Evolutionary conservation across 495 filamentous ascomycete species (phyloP).

Genomic region (Sordaria brevicollis): DNA sequence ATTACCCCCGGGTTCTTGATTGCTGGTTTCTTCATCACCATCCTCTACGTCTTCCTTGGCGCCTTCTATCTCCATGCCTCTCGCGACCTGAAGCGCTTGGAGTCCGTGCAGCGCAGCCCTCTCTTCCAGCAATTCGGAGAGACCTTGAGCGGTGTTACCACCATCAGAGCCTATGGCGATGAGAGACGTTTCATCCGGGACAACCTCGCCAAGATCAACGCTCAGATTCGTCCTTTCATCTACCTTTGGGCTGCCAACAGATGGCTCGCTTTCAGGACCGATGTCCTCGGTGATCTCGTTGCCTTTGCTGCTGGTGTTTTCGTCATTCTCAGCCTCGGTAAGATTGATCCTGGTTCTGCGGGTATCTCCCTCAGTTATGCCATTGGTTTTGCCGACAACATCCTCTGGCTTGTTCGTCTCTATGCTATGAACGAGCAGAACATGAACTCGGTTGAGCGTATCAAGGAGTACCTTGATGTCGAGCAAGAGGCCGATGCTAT

Average conservation of each 20-base stretch:
- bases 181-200: conserved; percentile 89
- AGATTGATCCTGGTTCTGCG: conserved; percentile 84
- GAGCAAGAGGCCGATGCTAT: conserved; percentile 83
- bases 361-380: conserved; percentile 97
- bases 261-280: conserved; percentile 91
- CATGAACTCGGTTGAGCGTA: conserved; percentile 99
- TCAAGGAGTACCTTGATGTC: conserved; percentile 93
- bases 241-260: conserved; percentile 96
- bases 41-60: conserved; percentile 74
- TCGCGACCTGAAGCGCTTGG: conserved; percentile 84
- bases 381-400: conserved; percentile 93
- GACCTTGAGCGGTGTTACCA: conserved; percentile 90
- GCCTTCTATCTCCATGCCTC: conserved; percentile 85
- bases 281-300: conserved; percentile 82
- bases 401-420: conserved; percentile 93
- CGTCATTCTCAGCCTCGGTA: conserved; percentile 72
- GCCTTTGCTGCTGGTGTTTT: conserved; percentile 92
- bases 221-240: conserved; percentile 86
- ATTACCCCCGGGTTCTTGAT: conserved; percentile 92
- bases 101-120: conserved; percentile 89
- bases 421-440: conserved; percentile 96
- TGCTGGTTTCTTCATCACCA: conserved; percentile 74
- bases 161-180: conserved; percentile 94
- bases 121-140: conserved; percentile 98
- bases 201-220: conserved; percentile 81